Percentiles rank a stretch among this genome's conserved stretches.
Evolutionary conservation across 2,329 filamentous ascomycete species (phyloP).

Genomic region (Paecilomyces formosus): DNA sequence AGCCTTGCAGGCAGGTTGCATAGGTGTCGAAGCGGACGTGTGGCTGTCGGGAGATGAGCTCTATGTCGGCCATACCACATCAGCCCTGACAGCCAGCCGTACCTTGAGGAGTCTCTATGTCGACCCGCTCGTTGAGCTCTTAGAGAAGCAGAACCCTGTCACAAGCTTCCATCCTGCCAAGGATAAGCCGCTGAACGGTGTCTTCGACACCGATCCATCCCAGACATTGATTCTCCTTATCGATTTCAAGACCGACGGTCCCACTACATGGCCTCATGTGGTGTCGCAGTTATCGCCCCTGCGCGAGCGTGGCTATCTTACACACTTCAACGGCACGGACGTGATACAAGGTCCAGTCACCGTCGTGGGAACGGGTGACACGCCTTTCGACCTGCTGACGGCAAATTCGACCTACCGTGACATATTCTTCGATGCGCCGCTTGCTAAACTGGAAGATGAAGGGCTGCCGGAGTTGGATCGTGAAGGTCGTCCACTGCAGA

Average conservation of each 20-base stretch:
- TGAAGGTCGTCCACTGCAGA: neutral
- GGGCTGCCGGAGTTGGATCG: neutral
- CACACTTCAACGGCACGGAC: constrained; percentile 41
- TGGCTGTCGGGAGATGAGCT: constrained; percentile 49
- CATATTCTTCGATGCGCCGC: constrained; percentile 50
- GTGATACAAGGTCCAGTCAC: constrained; percentile 42
- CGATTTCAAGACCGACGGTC: constrained; percentile 42
- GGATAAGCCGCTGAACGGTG: constrained; percentile 32
- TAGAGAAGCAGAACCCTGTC: constrained; percentile 43
- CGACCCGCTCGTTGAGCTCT: constrained; percentile 42
- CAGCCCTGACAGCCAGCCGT: constrained; percentile 37
- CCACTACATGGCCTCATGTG: constrained; percentile 30
- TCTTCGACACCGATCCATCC: constrained; percentile 44
- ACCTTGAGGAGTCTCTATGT: constrained; percentile 48
- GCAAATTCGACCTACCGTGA: constrained; percentile 44
- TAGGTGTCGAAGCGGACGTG: constrained; percentile 51
- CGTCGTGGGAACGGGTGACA: constrained; percentile 47
- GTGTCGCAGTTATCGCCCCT: constrained; percentile 39
- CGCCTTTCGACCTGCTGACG: constrained; percentile 42
- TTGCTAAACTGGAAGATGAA: constrained; percentile 30
- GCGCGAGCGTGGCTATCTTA: constrained; percentile 43
- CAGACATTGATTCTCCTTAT: constrained; percentile 47
- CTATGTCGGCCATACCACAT: constrained; percentile 47
- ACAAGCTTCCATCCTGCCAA: constrained; percentile 26
- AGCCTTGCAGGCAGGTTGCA: constrained; percentile 48